phyloP scores from a whole-genome alignment of 2,329 filamentous ascomycete species.

The Chaetomium strumarium region DNA sequence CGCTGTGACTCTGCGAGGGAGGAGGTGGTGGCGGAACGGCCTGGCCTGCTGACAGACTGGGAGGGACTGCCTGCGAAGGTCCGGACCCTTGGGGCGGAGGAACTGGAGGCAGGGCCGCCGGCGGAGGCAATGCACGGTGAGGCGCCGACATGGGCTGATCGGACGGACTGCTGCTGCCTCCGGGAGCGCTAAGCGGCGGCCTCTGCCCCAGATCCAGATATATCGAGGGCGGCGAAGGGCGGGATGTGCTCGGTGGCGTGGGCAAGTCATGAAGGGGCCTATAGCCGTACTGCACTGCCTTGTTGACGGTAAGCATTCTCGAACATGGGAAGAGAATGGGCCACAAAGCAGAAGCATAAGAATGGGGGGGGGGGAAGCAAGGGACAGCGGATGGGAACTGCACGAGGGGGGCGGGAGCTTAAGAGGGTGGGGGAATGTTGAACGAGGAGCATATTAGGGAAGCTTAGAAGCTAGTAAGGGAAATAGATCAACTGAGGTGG shows the following conservation, averaged over 20 bases:
- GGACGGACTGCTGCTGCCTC: conserved; percentile 40
- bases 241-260: conserved; percentile 50
- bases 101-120: conserved; percentile 58
- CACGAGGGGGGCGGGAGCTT: not conserved
- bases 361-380: conserved; percentile 6
- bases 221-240: conserved; percentile 49
- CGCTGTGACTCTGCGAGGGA: conserved; percentile 35
- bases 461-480: not conserved
- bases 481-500: conserved; percentile 24
- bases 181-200: conserved; percentile 34
- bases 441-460: not conserved
- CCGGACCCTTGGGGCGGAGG: conserved; percentile 34
- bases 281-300: conserved; percentile 54
- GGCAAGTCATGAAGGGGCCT: conserved; percentile 57
- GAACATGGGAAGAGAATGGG: conserved; percentile 24
- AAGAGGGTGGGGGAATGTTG: not conserved
- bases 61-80: conserved; percentile 30
- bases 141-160: conserved; percentile 60
- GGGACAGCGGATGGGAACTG: not conserved
- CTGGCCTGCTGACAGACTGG: conserved; percentile 25
- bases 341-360: conserved; percentile 6
- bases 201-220: conserved; percentile 44
- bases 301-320: conserved; percentile 58
- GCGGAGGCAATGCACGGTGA: conserved; percentile 63
- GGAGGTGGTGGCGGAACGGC: conserved; percentile 26